Evolutionary conservation across 495 filamentous ascomycete genomes (phyloP).

Genomic region (Aspergillus steynii): DNA sequence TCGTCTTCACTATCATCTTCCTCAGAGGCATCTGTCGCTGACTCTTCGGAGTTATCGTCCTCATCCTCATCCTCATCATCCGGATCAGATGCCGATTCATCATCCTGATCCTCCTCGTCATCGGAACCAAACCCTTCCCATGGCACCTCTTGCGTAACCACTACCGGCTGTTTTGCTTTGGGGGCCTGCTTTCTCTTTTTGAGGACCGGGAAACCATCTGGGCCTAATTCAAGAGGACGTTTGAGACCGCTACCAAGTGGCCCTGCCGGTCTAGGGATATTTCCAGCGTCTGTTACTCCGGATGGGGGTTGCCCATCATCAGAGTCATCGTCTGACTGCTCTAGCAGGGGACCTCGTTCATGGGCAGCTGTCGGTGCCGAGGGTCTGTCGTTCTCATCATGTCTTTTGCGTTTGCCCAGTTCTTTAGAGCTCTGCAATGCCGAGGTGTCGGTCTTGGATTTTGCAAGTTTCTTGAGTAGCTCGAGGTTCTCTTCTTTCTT

Average conservation of each 20-base stretch:
- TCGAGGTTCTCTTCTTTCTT: conserved; percentile 90
- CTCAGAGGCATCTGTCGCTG: conserved; percentile 20
- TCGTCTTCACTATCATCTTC: conserved; percentile 27
- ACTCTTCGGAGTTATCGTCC: conserved; percentile 23
- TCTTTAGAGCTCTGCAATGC: conserved; percentile 73
- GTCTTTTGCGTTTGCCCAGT: conserved; percentile 58
- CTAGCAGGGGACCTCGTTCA: conserved; percentile 17
- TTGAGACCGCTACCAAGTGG: conserved; percentile 79
- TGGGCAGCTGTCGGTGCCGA: conserved; percentile 6
- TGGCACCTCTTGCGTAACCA: conserved; percentile 45
- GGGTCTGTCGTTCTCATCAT: conserved; percentile 17
- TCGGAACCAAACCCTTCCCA: conserved; percentile 65
- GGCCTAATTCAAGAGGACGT: conserved; percentile 75
- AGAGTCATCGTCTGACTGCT: conserved; percentile 35
- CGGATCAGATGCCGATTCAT: conserved; percentile 16
- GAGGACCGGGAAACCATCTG: conserved; percentile 75
- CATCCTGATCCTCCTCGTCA: conserved; percentile 25
- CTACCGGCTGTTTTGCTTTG: conserved; percentile 30
- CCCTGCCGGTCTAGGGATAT: conserved; percentile 15
- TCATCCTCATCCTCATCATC: conserved; percentile 19
- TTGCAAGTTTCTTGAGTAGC: conserved; percentile 77
- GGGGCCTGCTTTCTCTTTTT: conserved; percentile 60
- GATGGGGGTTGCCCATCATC: conserved; percentile 40
- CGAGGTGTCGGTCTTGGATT: conserved; percentile 77
- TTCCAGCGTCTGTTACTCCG: conserved; percentile 13